Base-by-base conservation (phyloP, 768 basidiomycete genomes). In the Suillus discolor region DNA sequence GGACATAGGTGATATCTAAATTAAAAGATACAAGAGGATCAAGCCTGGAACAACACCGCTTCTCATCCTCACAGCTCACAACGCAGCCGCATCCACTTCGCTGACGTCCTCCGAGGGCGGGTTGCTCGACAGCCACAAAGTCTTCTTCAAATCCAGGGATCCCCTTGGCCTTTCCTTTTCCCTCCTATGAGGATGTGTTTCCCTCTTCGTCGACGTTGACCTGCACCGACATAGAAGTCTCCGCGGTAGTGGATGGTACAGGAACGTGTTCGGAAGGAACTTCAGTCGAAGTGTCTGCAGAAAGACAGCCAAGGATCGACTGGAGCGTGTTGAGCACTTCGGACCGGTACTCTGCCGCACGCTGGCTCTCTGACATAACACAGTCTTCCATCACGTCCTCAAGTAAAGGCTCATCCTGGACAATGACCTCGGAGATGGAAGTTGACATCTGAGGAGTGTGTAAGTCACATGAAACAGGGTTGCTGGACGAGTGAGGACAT, bases 121-220 rank as follows among this genome's bases (percentile, higher is more conserved):
- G 18, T 42, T 42, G 59, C 6, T 16, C 41, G 16, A 42, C 16
- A 42, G 41, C 6, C 41, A 42, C 41, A 72, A n/a, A n/a, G n/a
- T n/a, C n/a, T n/a, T n/a, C n/a, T n/a, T 62, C 68, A 7, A 54
- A 60, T 25, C 34, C 61, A 36, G 65, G 57, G 1, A 67, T 51
- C 12, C 69, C 71, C 62, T 79, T 82, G 20, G 54, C 76, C 63
- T 83, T 82, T n/a, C 79, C 82, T 61, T 84, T 83, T n/a, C n/a
- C n/a, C n/a, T n/a, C n/a, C n/a, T n/a, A n/a, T n/a, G n/a, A n/a
- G n/a, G n/a, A n/a, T n/a, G n/a, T n/a, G n/a, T n/a, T n/a, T 13
- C 11, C 23, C 25, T 39, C 38, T n/a, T 39, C 55, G 6, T 63
- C 11, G 13, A 23, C 38, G 25, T 63, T 28, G 7, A 15, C 16